Conservation (phyloP, 495 filamentous ascomycete genomes). For the Parathielavia appendiculata region DNA sequence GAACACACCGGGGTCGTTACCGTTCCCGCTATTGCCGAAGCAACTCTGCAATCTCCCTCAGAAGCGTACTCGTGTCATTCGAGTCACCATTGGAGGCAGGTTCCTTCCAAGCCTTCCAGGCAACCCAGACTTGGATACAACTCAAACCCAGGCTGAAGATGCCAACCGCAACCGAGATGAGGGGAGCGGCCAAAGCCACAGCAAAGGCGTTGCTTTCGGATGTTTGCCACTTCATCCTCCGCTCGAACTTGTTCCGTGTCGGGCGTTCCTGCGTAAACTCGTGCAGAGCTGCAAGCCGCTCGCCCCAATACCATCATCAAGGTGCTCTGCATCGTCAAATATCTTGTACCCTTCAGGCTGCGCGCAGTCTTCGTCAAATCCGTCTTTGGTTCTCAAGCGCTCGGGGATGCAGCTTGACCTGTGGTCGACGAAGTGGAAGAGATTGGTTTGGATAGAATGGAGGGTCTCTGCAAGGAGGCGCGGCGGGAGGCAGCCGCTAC, state of each 20-base stretch:
- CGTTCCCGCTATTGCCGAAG: not conserved
- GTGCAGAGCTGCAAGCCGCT: slow-evolving; percentile 1
- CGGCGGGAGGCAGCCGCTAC: not conserved
- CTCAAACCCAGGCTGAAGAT: slow-evolving; percentile 5
- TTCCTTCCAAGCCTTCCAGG: slow-evolving; percentile 13
- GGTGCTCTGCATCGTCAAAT: not conserved
- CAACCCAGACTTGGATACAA: slow-evolving; percentile 5
- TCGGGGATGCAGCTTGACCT: not conserved
- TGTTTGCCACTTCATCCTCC: slow-evolving; percentile 8
- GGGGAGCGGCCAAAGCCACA: slow-evolving; percentile 1
- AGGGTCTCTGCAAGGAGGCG: not conserved
- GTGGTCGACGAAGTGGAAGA: slow-evolving; percentile 2
- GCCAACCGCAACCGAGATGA: slow-evolving; percentile 6
- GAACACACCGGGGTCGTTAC: too few species aligned
- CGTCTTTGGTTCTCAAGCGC: not conserved
- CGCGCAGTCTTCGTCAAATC: slow-evolving; percentile 1
- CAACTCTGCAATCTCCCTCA: not conserved
- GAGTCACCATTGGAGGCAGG: not conserved
- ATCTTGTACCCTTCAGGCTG: slow-evolving; percentile 1
- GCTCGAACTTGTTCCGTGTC: slow-evolving; percentile 8
- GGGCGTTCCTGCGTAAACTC: not conserved
- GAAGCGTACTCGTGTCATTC: not conserved
- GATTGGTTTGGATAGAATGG: slow-evolving; percentile 2
- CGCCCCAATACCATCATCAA: slow-evolving; percentile 5
- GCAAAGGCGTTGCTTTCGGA: slow-evolving; percentile 9